These are phyloP conservation scores for Oleoguttula mirabilis DNA, from an alignment of 495 filamentous ascomycete genomes.

Conservation along the genomic window DNA sequence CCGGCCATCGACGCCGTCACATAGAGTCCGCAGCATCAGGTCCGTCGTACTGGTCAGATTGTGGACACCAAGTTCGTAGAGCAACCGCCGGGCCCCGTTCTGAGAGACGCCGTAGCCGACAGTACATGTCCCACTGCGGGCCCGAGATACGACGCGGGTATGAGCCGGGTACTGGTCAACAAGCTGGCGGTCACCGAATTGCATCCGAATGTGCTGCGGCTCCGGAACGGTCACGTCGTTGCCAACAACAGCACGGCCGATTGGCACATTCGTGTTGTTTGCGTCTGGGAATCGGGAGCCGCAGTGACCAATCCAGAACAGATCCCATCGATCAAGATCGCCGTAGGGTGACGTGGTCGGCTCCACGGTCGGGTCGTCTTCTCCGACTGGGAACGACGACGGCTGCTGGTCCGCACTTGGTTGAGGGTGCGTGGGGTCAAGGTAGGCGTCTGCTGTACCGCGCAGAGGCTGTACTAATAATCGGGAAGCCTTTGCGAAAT, in stretches of 20 bases:
- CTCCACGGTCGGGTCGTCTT: neutral
- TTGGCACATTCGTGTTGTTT: slow-evolving; percentile 1
- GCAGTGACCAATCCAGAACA: slow-evolving; percentile 15
- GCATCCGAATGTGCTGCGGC: slow-evolving; percentile 5
- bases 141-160: slow-evolving; percentile 6
- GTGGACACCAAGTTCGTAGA: slow-evolving; percentile 8
- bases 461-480: slow-evolving; percentile 6
- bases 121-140: slow-evolving; percentile 1
- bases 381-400: neutral
- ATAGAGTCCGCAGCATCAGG: slow-evolving; percentile 1
- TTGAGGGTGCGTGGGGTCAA: slow-evolving; percentile 4
- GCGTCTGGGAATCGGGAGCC: slow-evolving; percentile 5
- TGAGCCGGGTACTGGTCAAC: slow-evolving; percentile 6
- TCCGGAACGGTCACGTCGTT: slow-evolving; percentile 12
- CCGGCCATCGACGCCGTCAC: slow-evolving; percentile 3
- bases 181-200: slow-evolving; percentile 4
- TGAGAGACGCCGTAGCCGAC: slow-evolving; percentile 8
- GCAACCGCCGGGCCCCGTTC: slow-evolving; percentile 2
- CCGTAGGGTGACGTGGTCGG: slow-evolving; percentile 9
- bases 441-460: slow-evolving; percentile 2
- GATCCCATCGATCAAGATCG: slow-evolving; percentile 9
- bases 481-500: slow-evolving; percentile 9
- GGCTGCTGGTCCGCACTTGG: neutral
- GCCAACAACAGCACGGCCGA: slow-evolving; percentile 6
- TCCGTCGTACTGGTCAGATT: neutral